Percentiles rank a stretch among this genome's conserved stretches.
These are phyloP conservation scores for Clarkia xantiana DNA, from an alignment of 345 rosid genomes.

Conservation along the genomic window DNA sequence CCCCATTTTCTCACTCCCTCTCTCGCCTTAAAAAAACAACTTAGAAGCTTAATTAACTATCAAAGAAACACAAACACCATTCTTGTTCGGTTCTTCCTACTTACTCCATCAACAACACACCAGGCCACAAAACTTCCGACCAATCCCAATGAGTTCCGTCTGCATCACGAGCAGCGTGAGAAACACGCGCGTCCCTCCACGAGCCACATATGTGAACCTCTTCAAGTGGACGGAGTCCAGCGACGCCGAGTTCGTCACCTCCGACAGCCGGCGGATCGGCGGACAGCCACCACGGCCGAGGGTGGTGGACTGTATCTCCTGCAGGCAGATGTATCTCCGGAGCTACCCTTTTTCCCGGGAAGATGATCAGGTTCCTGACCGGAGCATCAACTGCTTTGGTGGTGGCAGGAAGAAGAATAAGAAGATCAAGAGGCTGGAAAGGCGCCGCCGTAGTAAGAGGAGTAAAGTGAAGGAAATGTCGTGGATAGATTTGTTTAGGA, in stretches of 20 bases:
- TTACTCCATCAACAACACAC: not conserved
- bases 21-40: too few relatives aligned
- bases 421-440: conserved; percentile 10
- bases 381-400: conserved; percentile 32
- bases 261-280: conserved; percentile 9
- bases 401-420: conserved; percentile 5
- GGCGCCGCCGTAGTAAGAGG: conserved; percentile 6
- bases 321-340: conserved; percentile 74
- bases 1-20: too few relatives aligned
- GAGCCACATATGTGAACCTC: conserved; percentile 58
- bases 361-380: conserved; percentile 17
- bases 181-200: conserved; percentile 48
- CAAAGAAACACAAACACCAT: too few relatives aligned
- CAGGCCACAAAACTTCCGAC: not conserved
- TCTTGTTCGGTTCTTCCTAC: not conserved
- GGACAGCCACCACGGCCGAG: conserved; percentile 15
- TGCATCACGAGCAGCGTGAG: conserved; percentile 68
- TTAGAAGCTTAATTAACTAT: too few relatives aligned
- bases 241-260: conserved; percentile 49
- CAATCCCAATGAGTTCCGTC: conserved; percentile 39
- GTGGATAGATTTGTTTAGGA: conserved; percentile 28
- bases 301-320: conserved; percentile 72
- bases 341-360: conserved; percentile 72
- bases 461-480: conserved; percentile 43
- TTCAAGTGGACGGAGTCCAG: conserved; percentile 77